These are phyloP conservation scores for Carpinus fangiana DNA, from an alignment of 306 rosid species.

Conservation along the genomic window DNA sequence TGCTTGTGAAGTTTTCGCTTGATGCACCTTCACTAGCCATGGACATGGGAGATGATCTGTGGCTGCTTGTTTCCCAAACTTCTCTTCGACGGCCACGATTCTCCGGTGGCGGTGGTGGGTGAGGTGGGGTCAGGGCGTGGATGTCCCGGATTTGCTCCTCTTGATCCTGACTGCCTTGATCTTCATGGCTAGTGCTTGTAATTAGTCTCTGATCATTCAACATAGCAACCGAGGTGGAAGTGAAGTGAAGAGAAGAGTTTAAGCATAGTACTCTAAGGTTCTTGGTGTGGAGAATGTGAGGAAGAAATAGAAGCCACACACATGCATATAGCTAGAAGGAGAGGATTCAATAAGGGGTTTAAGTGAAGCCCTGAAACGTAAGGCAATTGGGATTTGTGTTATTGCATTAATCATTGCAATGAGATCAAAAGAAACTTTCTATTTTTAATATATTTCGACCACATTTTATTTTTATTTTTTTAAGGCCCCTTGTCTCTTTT, in stretches of 20 bases:
- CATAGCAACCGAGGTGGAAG: conserved; percentile 34
- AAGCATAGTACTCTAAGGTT: not conserved
- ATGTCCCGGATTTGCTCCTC: conserved; percentile 70
- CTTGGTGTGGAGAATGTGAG: not conserved
- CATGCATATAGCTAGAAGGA: not conserved
- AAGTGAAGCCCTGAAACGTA: not conserved
- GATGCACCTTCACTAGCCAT: conserved; percentile 57
- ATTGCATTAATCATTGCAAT: not conserved
- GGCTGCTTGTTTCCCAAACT: conserved; percentile 59
- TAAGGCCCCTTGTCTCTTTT: not conserved
- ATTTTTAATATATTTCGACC: not conserved
- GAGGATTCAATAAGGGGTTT: not conserved
- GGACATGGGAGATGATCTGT: conserved; percentile 59
- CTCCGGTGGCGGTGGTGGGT: conserved; percentile 7
- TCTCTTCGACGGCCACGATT: conserved; percentile 53
- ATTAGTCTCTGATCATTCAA: conserved; percentile 33
- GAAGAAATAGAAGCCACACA: conserved; percentile 21
- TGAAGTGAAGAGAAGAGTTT: conserved; percentile 19
- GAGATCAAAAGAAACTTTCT: not conserved
- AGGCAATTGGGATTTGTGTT: not conserved
- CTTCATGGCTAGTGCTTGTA: conserved; percentile 30
- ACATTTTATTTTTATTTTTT: not conserved
- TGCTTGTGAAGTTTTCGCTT: conserved; percentile 72
- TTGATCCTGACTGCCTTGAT: conserved; percentile 20
- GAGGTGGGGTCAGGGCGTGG: conserved; percentile 79